Evolutionary conservation across 192 early-diverging fungal genomes (phyloP), one percentile per base, ranked within the genome.

Genomic region (Coemansia sp.): DNA sequence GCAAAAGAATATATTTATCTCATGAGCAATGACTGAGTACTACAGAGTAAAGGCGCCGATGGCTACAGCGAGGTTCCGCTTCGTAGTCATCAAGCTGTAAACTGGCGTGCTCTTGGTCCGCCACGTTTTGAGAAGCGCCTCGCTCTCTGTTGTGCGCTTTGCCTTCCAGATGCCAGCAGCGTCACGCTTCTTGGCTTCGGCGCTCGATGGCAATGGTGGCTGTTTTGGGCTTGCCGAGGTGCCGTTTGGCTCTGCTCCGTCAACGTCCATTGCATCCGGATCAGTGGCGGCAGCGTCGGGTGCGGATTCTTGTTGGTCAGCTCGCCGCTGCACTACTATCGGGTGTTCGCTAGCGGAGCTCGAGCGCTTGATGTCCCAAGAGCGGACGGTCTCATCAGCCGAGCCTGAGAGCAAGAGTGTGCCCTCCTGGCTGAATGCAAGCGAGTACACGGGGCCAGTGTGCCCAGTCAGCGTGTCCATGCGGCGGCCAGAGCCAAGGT

Each of bases 41-140:
- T 47, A 66, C 21, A 64, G 48, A 8, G 70, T 66, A 48, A 88
- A 98, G 2, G 92, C 89, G 28, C 97, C 97, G 48, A 91, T 76
- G 26, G 93, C 91, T 20, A 96, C 75, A 38, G 91, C 87, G 10
- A 99, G 78, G 71, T 97, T 99, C 34, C 91, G 85, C 67, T 86
- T 84, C 18, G 90, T 95, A 76, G 94, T 97, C 65, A 87, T 76
- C 36, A 96, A 83, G 56, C 86, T 86, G 69, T 93, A 93, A 25
- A 96, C 87, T 0, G 97, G 95, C 36, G 97, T 97, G 69, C 86
- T 85, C 75, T 97, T 97, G 3, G 97, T 99, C 11, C 86, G 87
- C 75, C 90, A 97, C 0, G 91, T 86, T 3, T 82, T 86, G 16
- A 96, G 64, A 48, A 89, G 85, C 42, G 89, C 86, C 2, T 86